phyloP scores from a whole-genome alignment of 1,284 basidiomycete genomes.

The Boletus mariae region DNA sequence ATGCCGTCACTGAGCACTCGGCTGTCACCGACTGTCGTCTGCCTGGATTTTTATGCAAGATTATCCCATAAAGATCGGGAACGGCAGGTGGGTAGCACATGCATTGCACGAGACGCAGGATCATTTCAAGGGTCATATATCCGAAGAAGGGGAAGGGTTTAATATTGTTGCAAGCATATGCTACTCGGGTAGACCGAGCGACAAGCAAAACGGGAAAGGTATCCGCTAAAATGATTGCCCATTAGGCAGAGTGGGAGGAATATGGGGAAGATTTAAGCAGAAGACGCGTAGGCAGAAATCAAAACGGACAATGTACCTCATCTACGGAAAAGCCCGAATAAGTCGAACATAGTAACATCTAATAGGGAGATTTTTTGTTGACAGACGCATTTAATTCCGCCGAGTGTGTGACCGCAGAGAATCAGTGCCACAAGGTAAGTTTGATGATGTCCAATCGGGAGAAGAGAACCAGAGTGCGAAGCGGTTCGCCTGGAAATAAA shows the following conservation, averaged over 20 bases:
- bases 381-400: constrained; percentile 29
- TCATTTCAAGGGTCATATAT: constrained; percentile 24
- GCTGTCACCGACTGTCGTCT: constrained; percentile 19
- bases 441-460: constrained; percentile 28
- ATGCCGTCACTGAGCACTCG: constrained; percentile 30
- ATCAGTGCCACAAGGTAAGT: constrained; percentile 31
- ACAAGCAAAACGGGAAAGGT: neutral
- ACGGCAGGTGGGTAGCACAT: constrained; percentile 12
- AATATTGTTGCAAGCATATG: constrained; percentile 3
- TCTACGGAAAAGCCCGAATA: constrained; percentile 27
- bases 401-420: constrained; percentile 27
- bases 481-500: constrained; percentile 35
- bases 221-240: constrained; percentile 9
- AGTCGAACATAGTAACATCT: constrained; percentile 27
- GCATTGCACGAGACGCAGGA: constrained; percentile 20
- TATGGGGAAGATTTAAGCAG: constrained; percentile 16
- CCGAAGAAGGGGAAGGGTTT: constrained; percentile 15
- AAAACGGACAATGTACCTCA: constrained; percentile 34
- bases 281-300: constrained; percentile 22
- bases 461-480: constrained; percentile 30
- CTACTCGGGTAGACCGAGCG: neutral
- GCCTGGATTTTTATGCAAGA: constrained; percentile 11
- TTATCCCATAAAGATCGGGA: constrained; percentile 19
- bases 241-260: constrained; percentile 5
- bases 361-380: constrained; percentile 15